phyloP scores from a whole-genome alignment of 306 rosid genomes.

The Prunus mira region DNA sequence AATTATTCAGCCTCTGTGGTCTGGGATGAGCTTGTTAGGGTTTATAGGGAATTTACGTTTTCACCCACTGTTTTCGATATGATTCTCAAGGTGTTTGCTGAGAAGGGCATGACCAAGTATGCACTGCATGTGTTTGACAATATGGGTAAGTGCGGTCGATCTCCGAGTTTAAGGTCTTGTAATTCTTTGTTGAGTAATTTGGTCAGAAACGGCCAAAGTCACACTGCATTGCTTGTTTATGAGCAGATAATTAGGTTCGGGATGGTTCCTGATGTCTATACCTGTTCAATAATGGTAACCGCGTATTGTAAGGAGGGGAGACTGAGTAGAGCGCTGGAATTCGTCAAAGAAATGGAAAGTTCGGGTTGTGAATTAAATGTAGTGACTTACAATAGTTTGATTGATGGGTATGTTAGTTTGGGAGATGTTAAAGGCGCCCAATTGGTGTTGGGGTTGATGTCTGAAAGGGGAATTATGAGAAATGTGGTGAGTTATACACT shows the following conservation, averaged over 20 bases:
- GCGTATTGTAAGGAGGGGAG: slow-evolving; percentile 61
- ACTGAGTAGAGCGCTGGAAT: slow-evolving; percentile 35
- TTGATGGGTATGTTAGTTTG: slow-evolving; percentile 52
- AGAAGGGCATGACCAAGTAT: slow-evolving; percentile 53
- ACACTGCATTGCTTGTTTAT: slow-evolving; percentile 43
- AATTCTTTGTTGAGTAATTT: slow-evolving; percentile 62
- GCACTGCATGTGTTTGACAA: slow-evolving; percentile 76
- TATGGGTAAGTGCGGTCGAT: slow-evolving; percentile 51
- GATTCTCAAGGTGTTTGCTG: slow-evolving; percentile 55
- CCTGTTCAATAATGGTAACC: slow-evolving; percentile 56
- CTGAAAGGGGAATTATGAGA: slow-evolving; percentile 41
- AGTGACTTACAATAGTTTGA: slow-evolving; percentile 68
- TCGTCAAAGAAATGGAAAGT: slow-evolving; percentile 57
- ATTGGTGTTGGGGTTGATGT: slow-evolving; percentile 52
- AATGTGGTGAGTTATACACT: slow-evolving; percentile 60
- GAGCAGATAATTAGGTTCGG: slow-evolving; percentile 56
- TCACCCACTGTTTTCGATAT: slow-evolving; percentile 63
- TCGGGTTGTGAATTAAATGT: slow-evolving; percentile 53
- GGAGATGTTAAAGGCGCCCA: slow-evolving; percentile 58
- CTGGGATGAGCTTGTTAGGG: slow-evolving; percentile 44
- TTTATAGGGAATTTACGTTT: slow-evolving; percentile 50
- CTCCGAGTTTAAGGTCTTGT: slow-evolving; percentile 72
- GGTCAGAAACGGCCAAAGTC: slow-evolving; percentile 41
- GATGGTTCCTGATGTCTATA: slow-evolving; percentile 59
- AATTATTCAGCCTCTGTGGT: slow-evolving; percentile 31